These are phyloP conservation scores for Tulasnella sp. DNA, from an alignment of 768 basidiomycete genomes.

Conservation along the genomic window DNA sequence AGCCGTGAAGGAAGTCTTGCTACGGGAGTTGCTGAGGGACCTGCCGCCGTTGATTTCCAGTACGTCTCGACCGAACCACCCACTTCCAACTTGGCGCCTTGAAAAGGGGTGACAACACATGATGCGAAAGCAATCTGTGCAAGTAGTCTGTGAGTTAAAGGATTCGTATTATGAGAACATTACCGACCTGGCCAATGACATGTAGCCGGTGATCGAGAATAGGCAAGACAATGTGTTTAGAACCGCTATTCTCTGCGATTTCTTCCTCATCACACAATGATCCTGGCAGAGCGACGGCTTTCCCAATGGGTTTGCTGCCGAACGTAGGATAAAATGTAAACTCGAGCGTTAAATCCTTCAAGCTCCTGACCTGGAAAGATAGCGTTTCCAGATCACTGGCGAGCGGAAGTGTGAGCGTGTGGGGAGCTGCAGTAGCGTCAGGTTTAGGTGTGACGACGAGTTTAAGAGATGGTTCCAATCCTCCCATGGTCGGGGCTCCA, in stretches of 20 bases:
- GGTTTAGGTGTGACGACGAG: slow-evolving; percentile 90
- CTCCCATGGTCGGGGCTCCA: slow-evolving; percentile 50
- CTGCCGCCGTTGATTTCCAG: slow-evolving; percentile 77
- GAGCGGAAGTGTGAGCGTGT: slow-evolving; percentile 82
- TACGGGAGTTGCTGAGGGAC: not conserved
- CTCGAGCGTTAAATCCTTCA: slow-evolving; percentile 73
- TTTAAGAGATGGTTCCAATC: slow-evolving; percentile 67
- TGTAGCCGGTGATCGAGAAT: slow-evolving; percentile 90
- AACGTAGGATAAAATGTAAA: slow-evolving; percentile 97
- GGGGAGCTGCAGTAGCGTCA: slow-evolving; percentile 80
- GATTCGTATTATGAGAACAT: not conserved
- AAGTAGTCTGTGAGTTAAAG: not conserved
- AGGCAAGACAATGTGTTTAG: slow-evolving; percentile 46
- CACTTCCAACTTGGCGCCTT: slow-evolving; percentile 87
- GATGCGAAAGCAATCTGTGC: slow-evolving; percentile 80
- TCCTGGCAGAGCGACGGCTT: slow-evolving; percentile 74
- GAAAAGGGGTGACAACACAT: slow-evolving; percentile 81
- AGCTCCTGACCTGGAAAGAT: slow-evolving; percentile 75
- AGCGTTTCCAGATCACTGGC: slow-evolving; percentile 65
- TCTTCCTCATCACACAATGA: slow-evolving; percentile 14
- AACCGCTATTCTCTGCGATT: not conserved
- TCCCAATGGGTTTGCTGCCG: slow-evolving; percentile 92
- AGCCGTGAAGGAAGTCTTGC: slow-evolving; percentile 9
- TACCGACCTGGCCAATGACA: slow-evolving; percentile 82
- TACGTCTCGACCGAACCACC: slow-evolving; percentile 96